Conservation (phyloP, 371 early-diverging fungal genomes). For the Entomophthora muscae region DNA sequence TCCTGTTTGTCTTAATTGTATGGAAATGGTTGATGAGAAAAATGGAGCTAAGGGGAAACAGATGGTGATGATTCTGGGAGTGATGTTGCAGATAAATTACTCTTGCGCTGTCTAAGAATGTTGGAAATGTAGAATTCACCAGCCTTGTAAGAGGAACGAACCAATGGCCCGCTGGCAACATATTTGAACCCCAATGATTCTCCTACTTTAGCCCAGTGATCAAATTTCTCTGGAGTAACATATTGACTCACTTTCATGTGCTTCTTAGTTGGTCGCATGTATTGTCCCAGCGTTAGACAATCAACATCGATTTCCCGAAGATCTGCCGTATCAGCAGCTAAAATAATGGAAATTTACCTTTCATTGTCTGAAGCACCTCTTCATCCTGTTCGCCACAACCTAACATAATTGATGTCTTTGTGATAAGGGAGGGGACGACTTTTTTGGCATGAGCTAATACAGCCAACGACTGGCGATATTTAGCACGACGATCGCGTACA, state of each 20-base stretch:
- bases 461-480: slow-evolving; percentile 75
- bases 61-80: too few species aligned
- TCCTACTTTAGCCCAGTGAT: slow-evolving; percentile 71
- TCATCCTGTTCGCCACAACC: slow-evolving; percentile 92
- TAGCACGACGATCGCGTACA: slow-evolving; percentile 90
- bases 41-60: too few species aligned
- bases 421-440: slow-evolving; percentile 56
- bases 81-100: too few species aligned
- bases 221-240: slow-evolving; percentile 83
- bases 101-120: slow-evolving; percentile 41
- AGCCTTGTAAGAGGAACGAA: slow-evolving; percentile 91
- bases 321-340: slow-evolving; percentile 19
- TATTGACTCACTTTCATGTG: slow-evolving; percentile 95
- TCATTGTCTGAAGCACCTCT: slow-evolving; percentile 74
- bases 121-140: slow-evolving; percentile 94
- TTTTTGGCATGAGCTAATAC: slow-evolving; percentile 81
- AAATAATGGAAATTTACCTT: slow-evolving; percentile 22
- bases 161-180: slow-evolving; percentile 90
- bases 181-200: slow-evolving; percentile 84
- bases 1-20: too few species aligned
- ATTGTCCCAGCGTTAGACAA: slow-evolving; percentile 94
- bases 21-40: too few species aligned
- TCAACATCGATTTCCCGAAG: slow-evolving; percentile 77
- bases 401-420: slow-evolving; percentile 95
- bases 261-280: slow-evolving; percentile 96